Percentiles rank a stretch among this genome's conserved stretches.
phyloP scores from a whole-genome alignment of 768 basidiomycete genomes.

The Amanita pallidorosea region DNA sequence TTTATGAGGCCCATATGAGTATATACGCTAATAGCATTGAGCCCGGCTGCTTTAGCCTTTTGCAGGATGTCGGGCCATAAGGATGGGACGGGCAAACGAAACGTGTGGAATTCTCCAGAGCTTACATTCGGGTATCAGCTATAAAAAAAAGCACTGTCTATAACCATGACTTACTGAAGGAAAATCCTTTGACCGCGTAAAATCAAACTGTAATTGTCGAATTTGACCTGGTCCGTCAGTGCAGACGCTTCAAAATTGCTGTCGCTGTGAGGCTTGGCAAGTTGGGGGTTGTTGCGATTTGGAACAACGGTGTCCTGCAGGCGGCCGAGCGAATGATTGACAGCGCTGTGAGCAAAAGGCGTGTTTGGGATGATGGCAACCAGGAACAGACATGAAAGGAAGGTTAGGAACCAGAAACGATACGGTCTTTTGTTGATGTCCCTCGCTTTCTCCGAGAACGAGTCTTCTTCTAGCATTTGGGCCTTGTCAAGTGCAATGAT shows the following conservation, averaged over 20 bases:
- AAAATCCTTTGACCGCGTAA: slow-evolving; percentile 63
- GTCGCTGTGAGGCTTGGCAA: background rate
- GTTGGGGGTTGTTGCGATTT: background rate
- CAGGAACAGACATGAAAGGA: slow-evolving; percentile 15
- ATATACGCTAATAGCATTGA: slow-evolving; percentile 73
- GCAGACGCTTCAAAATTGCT: slow-evolving; percentile 5
- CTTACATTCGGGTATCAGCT: slow-evolving; percentile 21
- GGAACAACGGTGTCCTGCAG: slow-evolving; percentile 9
- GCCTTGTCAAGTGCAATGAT: background rate
- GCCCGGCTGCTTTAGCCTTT: slow-evolving; percentile 70
- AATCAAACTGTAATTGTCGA: slow-evolving; percentile 64
- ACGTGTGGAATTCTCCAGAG: slow-evolving; percentile 81
- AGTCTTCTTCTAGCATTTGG: background rate
- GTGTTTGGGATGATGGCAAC: slow-evolving; percentile 14
- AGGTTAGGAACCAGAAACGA: slow-evolving; percentile 18
- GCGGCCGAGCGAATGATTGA: slow-evolving; percentile 5
- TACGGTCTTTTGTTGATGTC: slow-evolving; percentile 12
- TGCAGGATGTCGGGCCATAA: slow-evolving; percentile 79
- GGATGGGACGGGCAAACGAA: slow-evolving; percentile 68
- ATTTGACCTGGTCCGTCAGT: slow-evolving; percentile 29
- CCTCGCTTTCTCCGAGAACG: background rate
- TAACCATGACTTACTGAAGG: slow-evolving; percentile 39
- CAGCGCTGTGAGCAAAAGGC: slow-evolving; percentile 3
- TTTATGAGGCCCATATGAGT: slow-evolving; percentile 74
- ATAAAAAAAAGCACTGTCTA: background rate